phyloP scores from a whole-genome alignment of 768 basidiomycete genomes.

The Termitomyces sp. region DNA sequence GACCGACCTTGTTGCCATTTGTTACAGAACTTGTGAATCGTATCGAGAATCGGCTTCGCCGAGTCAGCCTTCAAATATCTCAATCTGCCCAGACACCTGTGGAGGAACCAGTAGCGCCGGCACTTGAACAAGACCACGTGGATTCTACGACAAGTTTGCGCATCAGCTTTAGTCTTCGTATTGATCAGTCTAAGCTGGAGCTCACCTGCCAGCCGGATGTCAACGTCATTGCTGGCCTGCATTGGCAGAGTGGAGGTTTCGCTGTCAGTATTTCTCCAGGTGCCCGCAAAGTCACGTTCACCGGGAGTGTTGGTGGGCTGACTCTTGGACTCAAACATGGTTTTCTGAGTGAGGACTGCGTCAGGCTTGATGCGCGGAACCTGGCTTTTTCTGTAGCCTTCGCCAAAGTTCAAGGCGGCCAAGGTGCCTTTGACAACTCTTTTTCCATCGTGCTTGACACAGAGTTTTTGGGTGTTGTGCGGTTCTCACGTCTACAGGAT shows the following conservation, averaged over 20 bases:
- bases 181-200: constrained; percentile 83
- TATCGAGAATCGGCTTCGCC: constrained; percentile 67
- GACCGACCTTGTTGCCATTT: constrained; percentile 82
- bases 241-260: constrained; percentile 96
- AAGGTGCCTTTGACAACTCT: constrained; percentile 35
- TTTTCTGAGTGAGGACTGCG: constrained; percentile 77
- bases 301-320: constrained; percentile 76
- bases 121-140: constrained; percentile 12
- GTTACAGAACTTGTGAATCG: constrained; percentile 67
- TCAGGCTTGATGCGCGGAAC: constrained; percentile 75
- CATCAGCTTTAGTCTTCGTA: constrained; percentile 83
- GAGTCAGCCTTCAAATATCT: constrained; percentile 28
- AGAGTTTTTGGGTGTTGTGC: constrained; percentile 71
- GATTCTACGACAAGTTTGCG: constrained; percentile 47
- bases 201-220: constrained; percentile 89
- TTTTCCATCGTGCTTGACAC: constrained; percentile 82
- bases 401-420: constrained; percentile 38
- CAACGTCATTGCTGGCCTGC: constrained; percentile 81
- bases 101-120: constrained; percentile 6
- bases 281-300: constrained; percentile 64
- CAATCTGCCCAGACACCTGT: constrained; percentile 12
- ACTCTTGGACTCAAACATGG: constrained; percentile 80
- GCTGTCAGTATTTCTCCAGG: constrained; percentile 73
- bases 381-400: constrained; percentile 75
- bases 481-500: constrained; percentile 85